A percentile compares a stretch with the other conserved stretches of the same genome.
Evolutionary conservation across 225 moss, liverwort and hornwort genomes (phyloP).

Genomic region (Bryoerythrophyllum caledonicum): DNA sequence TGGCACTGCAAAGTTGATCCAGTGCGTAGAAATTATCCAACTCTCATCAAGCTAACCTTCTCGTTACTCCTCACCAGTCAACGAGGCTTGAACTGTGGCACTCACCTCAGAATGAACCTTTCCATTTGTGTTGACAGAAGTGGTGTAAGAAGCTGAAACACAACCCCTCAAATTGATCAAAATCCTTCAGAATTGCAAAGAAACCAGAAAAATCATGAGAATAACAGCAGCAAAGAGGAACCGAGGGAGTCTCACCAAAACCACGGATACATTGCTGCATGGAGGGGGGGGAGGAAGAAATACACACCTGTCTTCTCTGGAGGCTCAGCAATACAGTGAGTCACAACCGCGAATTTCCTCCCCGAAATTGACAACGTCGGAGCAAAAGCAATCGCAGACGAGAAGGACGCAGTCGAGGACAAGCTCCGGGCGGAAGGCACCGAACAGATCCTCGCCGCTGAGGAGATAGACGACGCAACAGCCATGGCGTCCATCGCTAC

Average conservation of each 20-base stretch:
- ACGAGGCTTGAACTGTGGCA: neutral
- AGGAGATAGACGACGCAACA: neutral
- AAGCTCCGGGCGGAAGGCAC: neutral
- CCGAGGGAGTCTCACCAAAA: too few species aligned
- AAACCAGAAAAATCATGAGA: neutral
- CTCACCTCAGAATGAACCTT: conserved; percentile 60
- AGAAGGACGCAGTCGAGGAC: conserved; percentile 6
- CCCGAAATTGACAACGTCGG: neutral
- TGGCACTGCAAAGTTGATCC: neutral
- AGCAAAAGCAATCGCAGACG: neutral
- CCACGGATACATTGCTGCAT: neutral
- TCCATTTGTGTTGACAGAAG: conserved; percentile 52
- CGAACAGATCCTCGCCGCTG: neutral
- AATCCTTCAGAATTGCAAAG: neutral
- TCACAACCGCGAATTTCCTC: conserved; percentile 1
- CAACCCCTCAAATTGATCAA: neutral
- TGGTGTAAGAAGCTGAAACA: conserved; percentile 43
- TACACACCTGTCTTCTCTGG: conserved; percentile 28
- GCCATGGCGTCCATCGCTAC: conserved; percentile 23
- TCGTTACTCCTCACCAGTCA: conserved; percentile 1
- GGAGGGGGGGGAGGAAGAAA: too few species aligned
- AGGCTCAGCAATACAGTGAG: conserved; percentile 37
- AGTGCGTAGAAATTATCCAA: neutral
- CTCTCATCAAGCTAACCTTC: neutral
- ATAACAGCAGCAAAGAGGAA: neutral